These are phyloP conservation scores for Tricholoma flavovirens DNA, from an alignment of 768 basidiomycete species.

Conservation along the genomic window DNA sequence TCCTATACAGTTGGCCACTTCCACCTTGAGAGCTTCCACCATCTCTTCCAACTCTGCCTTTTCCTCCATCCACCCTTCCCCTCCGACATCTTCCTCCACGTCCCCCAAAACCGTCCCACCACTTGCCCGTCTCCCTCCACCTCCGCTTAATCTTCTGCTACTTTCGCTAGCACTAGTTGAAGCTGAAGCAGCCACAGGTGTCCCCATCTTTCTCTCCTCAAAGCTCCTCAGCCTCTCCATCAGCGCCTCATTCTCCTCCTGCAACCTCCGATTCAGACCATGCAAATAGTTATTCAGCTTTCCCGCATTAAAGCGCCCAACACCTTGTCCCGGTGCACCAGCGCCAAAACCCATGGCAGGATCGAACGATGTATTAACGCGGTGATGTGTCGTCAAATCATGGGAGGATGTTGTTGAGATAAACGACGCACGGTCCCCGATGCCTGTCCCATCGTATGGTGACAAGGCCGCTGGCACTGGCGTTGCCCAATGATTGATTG, in stretches of 20 bases:
- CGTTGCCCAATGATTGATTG: conserved; percentile 16
- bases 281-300: conserved; percentile 87
- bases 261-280: conserved; percentile 73
- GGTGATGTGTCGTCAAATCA: conserved; percentile 74
- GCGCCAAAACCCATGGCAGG: conserved; percentile 71
- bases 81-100: conserved; percentile 57
- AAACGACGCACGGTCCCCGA: conserved; percentile 60
- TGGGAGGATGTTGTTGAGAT: conserved; percentile 84
- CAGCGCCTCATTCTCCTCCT: conserved; percentile 78
- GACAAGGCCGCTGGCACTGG: conserved; percentile 31
- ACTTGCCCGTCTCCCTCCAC: conserved; percentile 46
- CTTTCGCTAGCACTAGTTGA: conserved; percentile 19
- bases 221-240: conserved; percentile 45
- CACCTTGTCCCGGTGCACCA: conserved; percentile 54
- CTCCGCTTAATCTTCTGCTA: conserved; percentile 31
- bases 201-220: conserved; percentile 32
- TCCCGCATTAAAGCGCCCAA: conserved; percentile 76
- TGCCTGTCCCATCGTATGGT: conserved; percentile 44
- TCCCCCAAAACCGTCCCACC: conserved; percentile 49
- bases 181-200: conserved; percentile 20
- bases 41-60: conserved; percentile 53
- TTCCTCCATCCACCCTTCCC: conserved; percentile 69
- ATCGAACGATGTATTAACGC: conserved; percentile 86
- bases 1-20: conserved; percentile 38
- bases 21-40: conserved; percentile 42